These are phyloP conservation scores for Oryza punctata DNA, from an alignment of 176 grass and related monocot genomes.

Conservation along the genomic window DNA sequence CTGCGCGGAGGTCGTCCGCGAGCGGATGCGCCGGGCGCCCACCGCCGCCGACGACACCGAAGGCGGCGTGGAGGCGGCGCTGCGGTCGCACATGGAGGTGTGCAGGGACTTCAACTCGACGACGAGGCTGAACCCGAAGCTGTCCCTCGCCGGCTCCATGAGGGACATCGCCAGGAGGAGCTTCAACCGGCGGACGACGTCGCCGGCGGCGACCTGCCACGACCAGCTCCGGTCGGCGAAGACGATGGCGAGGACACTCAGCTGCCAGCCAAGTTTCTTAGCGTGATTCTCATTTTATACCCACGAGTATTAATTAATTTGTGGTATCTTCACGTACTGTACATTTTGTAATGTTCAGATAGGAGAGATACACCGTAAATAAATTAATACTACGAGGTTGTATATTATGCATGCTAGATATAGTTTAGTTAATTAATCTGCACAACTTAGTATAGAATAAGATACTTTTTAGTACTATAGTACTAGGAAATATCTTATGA, in stretches of 20 bases:
- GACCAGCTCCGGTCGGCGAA: conserved; percentile 29
- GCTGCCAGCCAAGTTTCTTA: conserved; percentile 39
- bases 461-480: too few species aligned
- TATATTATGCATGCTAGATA: too few species aligned
- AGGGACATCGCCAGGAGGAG: conserved; percentile 57
- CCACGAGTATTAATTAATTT: too few species aligned
- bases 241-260: conserved; percentile 45
- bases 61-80: conserved; percentile 37
- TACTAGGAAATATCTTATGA: too few species aligned
- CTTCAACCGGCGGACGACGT: conserved; percentile 31
- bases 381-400: too few species aligned
- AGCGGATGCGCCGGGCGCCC: conserved; percentile 33
- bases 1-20: conserved; percentile 69
- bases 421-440: too few species aligned
- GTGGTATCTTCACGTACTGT: too few species aligned
- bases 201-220: conserved; percentile 11
- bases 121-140: conserved; percentile 62
- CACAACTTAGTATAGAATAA: too few species aligned
- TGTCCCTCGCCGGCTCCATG: conserved; percentile 59
- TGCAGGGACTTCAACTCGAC: conserved; percentile 56
- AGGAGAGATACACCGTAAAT: too few species aligned
- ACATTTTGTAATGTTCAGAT: too few species aligned
- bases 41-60: too few species aligned
- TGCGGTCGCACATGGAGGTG: conserved; percentile 48
- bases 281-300: background rate